These are phyloP conservation scores for Lasiodiplodia hormozganensis DNA, from an alignment of 2,329 filamentous ascomycete species.

Conservation along the genomic window DNA sequence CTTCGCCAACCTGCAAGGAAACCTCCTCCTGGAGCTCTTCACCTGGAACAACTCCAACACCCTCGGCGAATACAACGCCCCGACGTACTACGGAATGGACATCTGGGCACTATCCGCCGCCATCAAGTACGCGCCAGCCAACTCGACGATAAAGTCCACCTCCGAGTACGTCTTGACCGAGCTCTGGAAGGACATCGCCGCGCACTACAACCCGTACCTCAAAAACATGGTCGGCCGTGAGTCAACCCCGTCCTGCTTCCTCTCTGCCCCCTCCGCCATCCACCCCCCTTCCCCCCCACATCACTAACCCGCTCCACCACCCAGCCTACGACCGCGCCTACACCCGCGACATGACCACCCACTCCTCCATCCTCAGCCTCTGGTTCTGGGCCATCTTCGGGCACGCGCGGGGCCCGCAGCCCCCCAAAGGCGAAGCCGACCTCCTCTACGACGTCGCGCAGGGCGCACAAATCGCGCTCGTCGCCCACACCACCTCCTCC, in stretches of 20 bases:
- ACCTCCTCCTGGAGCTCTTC: constrained; percentile 36
- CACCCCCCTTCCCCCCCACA: neutral
- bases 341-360: constrained; percentile 49
- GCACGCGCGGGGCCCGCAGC: constrained; percentile 47
- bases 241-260: neutral
- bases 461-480: constrained; percentile 49
- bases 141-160: constrained; percentile 41
- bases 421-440: constrained; percentile 49
- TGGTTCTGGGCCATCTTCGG: constrained; percentile 55
- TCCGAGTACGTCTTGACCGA: constrained; percentile 40
- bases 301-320: neutral
- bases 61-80: constrained; percentile 51
- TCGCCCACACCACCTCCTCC: constrained; percentile 42
- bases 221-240: constrained; percentile 43
- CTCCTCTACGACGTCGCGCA: constrained; percentile 53
- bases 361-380: constrained; percentile 51
- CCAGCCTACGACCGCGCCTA: constrained; percentile 47
- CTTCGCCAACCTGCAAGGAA: constrained; percentile 47
- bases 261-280: no score
- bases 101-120: constrained; percentile 50
- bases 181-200: constrained; percentile 47
- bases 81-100: constrained; percentile 53
- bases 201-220: constrained; percentile 47
- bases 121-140: constrained; percentile 46
- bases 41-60: constrained; percentile 41